Conservation (phyloP, 2,329 filamentous ascomycete genomes). For the Cercospora berteroae region DNA sequence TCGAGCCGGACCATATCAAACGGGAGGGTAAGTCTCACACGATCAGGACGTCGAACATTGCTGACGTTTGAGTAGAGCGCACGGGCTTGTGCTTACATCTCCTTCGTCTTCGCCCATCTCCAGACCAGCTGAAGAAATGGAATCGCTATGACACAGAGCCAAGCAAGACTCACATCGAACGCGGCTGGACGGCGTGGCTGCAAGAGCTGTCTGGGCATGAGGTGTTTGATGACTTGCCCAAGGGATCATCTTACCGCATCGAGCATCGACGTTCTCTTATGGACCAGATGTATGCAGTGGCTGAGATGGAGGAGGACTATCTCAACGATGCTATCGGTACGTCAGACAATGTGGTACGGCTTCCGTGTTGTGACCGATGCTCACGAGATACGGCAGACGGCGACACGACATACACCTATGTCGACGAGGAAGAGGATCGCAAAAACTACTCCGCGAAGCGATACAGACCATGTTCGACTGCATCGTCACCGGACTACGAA, state of each 20-base stretch:
- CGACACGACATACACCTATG: slow-evolving; percentile 13
- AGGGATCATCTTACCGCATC: slow-evolving; percentile 18
- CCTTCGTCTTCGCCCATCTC: slow-evolving; percentile 32
- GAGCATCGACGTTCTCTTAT: slow-evolving; percentile 20
- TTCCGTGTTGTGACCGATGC: not conserved
- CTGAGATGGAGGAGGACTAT: slow-evolving; percentile 21
- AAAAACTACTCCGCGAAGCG: slow-evolving; percentile 17
- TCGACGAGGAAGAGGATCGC: slow-evolving; percentile 21
- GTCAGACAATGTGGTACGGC: not conserved
- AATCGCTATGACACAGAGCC: slow-evolving; percentile 27
- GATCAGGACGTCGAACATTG: not conserved
- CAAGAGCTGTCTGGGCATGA: slow-evolving; percentile 28
- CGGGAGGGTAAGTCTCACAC: slow-evolving; percentile 56
- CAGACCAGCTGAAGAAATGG: slow-evolving; percentile 32
- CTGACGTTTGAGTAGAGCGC: slow-evolving; percentile 30
- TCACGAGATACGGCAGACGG: slow-evolving; percentile 24
- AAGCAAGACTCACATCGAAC: slow-evolving; percentile 25
- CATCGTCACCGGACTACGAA: slow-evolving; percentile 8
- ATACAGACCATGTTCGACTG: slow-evolving; percentile 5
- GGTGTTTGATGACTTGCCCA: slow-evolving; percentile 31
- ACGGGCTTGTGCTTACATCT: slow-evolving; percentile 34
- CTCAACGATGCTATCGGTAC: slow-evolving; percentile 20
- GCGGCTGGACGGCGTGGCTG: slow-evolving; percentile 36
- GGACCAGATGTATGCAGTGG: slow-evolving; percentile 25
- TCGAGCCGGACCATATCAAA: slow-evolving; percentile 70